Percentiles rank a stretch among this genome's conserved stretches.
Conservation (phyloP, 768 basidiomycete species). For the Agrocybe praecox region DNA sequence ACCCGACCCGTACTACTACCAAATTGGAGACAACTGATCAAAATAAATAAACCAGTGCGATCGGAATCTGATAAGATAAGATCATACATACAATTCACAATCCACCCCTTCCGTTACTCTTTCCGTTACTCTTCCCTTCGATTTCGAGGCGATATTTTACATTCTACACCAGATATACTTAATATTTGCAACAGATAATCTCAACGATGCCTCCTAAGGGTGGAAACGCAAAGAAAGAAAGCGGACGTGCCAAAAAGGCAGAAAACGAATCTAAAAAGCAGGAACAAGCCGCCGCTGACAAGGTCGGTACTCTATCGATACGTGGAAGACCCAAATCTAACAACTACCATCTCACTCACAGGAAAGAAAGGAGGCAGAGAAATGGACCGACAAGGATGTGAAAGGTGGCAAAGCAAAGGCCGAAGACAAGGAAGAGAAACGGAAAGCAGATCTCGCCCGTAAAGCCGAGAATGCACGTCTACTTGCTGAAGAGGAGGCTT, state of each 20-base stretch:
- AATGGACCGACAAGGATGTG: slow-evolving; percentile 64
- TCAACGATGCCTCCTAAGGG: slow-evolving; percentile 81
- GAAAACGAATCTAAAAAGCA: slow-evolving; percentile 88
- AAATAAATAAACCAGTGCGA: not conserved
- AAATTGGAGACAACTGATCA: not conserved
- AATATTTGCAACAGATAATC: not conserved
- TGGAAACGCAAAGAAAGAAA: slow-evolving; percentile 90
- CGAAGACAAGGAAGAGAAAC: slow-evolving; percentile 80
- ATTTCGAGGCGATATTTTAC: not conserved
- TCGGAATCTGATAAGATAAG: slow-evolving; percentile 4
- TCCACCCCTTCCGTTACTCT: not conserved
- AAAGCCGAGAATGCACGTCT: slow-evolving; percentile 87
- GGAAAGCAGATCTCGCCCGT: slow-evolving; percentile 76
- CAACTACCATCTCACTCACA: too few species aligned
- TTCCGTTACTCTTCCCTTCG: not conserved
- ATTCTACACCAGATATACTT: not conserved
- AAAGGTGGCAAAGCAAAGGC: slow-evolving; percentile 65
- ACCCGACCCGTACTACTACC: too few species aligned
- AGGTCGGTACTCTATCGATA: slow-evolving; percentile 45
- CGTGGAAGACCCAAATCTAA: too few species aligned
- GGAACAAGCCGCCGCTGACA: slow-evolving; percentile 58
- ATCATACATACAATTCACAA: not conserved
- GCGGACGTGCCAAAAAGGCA: slow-evolving; percentile 88
- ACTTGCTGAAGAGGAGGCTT: slow-evolving; percentile 86
- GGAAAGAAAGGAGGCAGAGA: slow-evolving; percentile 72